Evolutionary conservation across 306 rosid species (phyloP).

Genomic region (Gynostemma pentaphyllum): DNA sequence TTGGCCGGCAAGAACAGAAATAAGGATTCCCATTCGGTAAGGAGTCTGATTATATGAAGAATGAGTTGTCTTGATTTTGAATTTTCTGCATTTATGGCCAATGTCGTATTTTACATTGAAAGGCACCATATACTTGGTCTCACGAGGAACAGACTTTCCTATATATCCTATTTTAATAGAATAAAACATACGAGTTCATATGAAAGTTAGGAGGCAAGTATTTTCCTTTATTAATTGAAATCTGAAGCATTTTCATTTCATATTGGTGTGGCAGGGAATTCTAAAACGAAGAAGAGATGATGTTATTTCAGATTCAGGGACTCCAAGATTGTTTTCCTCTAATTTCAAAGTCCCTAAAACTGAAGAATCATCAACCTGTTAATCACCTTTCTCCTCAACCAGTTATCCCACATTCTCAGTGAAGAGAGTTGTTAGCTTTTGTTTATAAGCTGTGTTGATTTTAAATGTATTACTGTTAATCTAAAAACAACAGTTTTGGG

Average conservation of each 20-base stretch:
- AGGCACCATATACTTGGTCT: too few relatives aligned
- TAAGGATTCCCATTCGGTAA: background rate
- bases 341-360: constrained; percentile 11
- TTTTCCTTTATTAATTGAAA: background rate
- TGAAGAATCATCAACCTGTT: constrained; percentile 7
- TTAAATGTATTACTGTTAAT: too few relatives aligned
- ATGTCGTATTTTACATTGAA: too few relatives aligned
- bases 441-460: background rate
- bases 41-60: background rate
- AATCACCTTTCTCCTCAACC: background rate
- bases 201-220: too few relatives aligned
- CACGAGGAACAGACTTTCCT: too few relatives aligned
- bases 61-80: background rate
- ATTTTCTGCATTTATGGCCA: background rate
- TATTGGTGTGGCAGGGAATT: background rate
- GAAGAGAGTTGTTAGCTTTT: background rate
- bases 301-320: background rate
- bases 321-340: constrained; percentile 10
- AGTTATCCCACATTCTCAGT: too few relatives aligned
- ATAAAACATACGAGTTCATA: too few relatives aligned
- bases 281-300: background rate
- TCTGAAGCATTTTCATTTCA: background rate
- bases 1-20: background rate
- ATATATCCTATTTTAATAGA: too few relatives aligned
- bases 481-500: too few relatives aligned